phyloP scores from a whole-genome alignment of 345 rosid species.

The Nasturtium officinale region DNA sequence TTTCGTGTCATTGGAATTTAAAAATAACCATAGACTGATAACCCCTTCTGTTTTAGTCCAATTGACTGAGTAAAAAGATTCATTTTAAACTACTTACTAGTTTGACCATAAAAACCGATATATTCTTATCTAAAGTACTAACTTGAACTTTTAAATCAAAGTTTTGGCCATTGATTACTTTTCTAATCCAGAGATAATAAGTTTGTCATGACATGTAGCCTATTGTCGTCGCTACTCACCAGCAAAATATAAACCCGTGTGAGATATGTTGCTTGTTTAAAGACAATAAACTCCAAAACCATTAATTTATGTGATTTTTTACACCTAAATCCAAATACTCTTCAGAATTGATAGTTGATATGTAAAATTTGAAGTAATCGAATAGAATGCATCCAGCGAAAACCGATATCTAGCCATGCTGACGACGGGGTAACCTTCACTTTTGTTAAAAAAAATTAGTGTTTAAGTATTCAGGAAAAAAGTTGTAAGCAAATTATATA shows the following conservation, averaged over 20 bases:
- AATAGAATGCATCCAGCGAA: neutral
- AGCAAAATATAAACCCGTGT: neutral
- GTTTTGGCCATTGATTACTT: slow-evolving; percentile 12
- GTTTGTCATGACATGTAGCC: neutral
- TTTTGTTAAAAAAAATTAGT: neutral
- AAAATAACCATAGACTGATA: slow-evolving; percentile 27
- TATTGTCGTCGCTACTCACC: neutral
- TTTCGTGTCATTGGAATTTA: too few relatives aligned
- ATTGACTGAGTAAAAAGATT: neutral
- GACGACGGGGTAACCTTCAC: neutral
- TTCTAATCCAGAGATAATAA: neutral
- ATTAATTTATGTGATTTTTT: neutral
- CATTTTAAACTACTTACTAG: neutral
- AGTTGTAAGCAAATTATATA: neutral
- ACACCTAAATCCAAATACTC: neutral
- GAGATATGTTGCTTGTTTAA: neutral
- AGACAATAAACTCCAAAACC: neutral
- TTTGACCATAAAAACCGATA: neutral
- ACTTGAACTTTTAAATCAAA: slow-evolving; percentile 5
- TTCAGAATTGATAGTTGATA: neutral
- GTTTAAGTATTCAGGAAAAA: neutral
- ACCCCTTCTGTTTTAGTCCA: slow-evolving; percentile 19
- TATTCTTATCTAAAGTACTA: neutral
- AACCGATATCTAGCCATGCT: neutral
- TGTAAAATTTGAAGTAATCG: neutral